Conservation (phyloP, 345 rosid genomes). For the Hibiscus mutabilis region DNA sequence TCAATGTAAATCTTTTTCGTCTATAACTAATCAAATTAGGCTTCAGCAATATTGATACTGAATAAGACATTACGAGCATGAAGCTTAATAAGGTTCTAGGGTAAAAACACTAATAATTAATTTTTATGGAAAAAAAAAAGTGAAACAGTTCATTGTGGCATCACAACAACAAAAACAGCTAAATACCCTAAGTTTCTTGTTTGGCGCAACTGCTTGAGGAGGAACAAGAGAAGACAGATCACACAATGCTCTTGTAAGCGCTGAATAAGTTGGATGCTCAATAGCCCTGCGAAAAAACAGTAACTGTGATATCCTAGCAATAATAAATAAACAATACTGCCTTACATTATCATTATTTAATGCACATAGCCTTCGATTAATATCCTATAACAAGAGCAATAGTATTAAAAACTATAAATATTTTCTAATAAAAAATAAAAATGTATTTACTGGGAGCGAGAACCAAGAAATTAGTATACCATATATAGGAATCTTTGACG, state of each 20-base stretch:
- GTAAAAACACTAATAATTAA: neutral
- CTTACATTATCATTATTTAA: neutral
- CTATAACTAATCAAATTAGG: neutral
- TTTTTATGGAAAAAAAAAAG: neutral
- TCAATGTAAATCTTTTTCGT: neutral
- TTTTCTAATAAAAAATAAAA: neutral
- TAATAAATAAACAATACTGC: constrained; percentile 4
- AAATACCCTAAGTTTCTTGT: constrained; percentile 91
- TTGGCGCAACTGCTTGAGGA: constrained; percentile 77
- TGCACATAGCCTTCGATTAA: constrained; percentile 10
- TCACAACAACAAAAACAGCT: constrained; percentile 3
- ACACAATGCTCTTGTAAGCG: constrained; percentile 94
- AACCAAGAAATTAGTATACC: constrained; percentile 36
- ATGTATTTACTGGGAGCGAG: constrained; percentile 5
- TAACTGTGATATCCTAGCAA: neutral
- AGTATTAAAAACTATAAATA: neutral
- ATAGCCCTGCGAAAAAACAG: constrained; percentile 71
- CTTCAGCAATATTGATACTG: neutral
- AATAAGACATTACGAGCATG: neutral
- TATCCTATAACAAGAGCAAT: neutral
- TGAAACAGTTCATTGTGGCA: neutral
- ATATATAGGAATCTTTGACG: constrained; percentile 97
- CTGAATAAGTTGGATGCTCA: constrained; percentile 97
- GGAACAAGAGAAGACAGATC: constrained; percentile 92
- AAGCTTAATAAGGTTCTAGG: neutral